Evolutionary conservation across 2,329 filamentous ascomycete genomes (phyloP).

Genomic region (Neonectria neomacrospora): DNA sequence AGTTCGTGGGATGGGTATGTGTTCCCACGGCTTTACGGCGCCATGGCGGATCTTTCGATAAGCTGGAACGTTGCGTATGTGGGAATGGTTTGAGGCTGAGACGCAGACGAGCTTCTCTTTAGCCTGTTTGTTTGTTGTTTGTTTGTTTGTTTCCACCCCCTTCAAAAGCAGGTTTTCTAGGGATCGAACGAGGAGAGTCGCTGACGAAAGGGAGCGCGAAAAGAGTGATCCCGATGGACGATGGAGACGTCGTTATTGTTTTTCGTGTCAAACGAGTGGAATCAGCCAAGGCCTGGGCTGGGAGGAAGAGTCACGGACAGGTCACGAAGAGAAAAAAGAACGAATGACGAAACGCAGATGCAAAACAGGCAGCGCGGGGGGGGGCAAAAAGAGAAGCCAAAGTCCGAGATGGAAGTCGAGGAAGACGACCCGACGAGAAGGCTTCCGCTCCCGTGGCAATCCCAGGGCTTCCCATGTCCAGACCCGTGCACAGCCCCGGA

Average conservation of each 20-base stretch:
- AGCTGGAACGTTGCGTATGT: slow-evolving; percentile 6
- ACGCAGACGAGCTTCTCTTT: not conserved
- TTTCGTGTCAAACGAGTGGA: slow-evolving; percentile 30
- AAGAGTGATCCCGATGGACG: not conserved
- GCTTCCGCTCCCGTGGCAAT: slow-evolving; percentile 7
- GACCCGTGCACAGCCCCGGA: slow-evolving; percentile 20
- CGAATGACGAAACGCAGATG: not conserved
- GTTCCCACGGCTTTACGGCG: slow-evolving; percentile 11
- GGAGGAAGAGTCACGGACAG: slow-evolving; percentile 12
- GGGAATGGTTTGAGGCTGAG: not conserved
- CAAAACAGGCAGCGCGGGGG: not conserved
- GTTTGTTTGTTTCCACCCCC: slow-evolving; percentile 3
- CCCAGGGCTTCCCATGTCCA: slow-evolving; percentile 23
- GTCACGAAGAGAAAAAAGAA: not conserved
- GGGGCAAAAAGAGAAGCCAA: not conserved
- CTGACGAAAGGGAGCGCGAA: slow-evolving; percentile 4
- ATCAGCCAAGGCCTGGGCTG: slow-evolving; percentile 30
- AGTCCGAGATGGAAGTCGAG: not conserved
- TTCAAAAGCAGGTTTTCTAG: not conserved
- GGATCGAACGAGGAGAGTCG: no score
- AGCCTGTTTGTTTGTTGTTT: slow-evolving; percentile 2
- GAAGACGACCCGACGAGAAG: not conserved
- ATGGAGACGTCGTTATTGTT: slow-evolving; percentile 16
- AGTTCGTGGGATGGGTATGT: not conserved
- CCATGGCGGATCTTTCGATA: slow-evolving; percentile 18